Evolutionary conservation across 106 monocot genomes (phyloP).

Genomic region (Dioscorea zingiberensis): DNA sequence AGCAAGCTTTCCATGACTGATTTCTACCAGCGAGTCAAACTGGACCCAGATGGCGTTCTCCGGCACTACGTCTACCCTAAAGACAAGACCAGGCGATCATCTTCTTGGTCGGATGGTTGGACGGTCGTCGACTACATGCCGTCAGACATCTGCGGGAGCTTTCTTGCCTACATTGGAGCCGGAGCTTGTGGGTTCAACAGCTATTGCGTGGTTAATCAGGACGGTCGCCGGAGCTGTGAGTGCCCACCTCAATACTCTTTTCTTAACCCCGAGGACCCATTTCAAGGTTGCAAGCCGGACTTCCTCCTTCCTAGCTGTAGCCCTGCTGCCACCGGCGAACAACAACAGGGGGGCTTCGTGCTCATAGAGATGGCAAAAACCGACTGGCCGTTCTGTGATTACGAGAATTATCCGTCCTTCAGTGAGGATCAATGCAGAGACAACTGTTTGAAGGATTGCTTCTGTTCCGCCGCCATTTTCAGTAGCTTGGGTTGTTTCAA

Average conservation of each 20-base stretch:
- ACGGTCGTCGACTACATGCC: not conserved
- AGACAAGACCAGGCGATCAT: not conserved
- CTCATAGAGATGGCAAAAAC: not conserved
- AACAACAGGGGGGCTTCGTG: not conserved
- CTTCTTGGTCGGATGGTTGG: not conserved
- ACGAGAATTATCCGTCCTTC: not conserved
- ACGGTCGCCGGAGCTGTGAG: not conserved
- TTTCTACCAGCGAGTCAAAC: constrained; percentile 3
- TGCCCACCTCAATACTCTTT: constrained; percentile 2
- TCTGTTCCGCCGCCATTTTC: constrained; percentile 14
- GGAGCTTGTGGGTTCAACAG: constrained; percentile 10
- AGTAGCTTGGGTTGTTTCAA: constrained; percentile 8
- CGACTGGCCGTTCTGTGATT: not conserved
- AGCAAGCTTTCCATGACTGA: not conserved
- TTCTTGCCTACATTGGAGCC: not conserved
- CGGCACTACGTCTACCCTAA: constrained; percentile 8
- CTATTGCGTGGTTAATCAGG: not conserved
- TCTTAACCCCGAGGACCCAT: not conserved
- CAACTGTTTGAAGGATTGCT: constrained; percentile 18
- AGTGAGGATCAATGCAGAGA: constrained; percentile 1
- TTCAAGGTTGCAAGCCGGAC: constrained; percentile 11
- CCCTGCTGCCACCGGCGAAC: too few species aligned
- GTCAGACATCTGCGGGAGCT: not conserved
- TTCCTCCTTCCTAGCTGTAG: not conserved
- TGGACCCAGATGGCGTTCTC: constrained; percentile 15